These are phyloP conservation scores for Rhynchosporium graminicola DNA, from an alignment of 2,329 filamentous ascomycete genomes.

Conservation along the genomic window DNA sequence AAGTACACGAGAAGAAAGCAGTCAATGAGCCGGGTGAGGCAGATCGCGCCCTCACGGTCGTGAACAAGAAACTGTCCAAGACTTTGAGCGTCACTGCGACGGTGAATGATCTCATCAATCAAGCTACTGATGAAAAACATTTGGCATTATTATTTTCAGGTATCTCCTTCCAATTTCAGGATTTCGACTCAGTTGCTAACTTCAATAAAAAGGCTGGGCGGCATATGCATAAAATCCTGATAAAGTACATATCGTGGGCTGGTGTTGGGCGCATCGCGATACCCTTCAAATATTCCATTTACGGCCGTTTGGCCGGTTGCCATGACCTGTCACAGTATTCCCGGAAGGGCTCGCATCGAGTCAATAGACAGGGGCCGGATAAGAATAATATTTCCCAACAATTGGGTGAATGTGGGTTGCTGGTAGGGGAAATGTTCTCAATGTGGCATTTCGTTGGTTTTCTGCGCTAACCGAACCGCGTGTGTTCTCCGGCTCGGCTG, in stretches of 20 bases:
- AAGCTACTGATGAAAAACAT: conserved; percentile 90
- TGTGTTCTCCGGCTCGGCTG: conserved; percentile 10
- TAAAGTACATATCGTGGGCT: background rate
- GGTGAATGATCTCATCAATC: conserved; percentile 95
- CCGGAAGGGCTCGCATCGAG: background rate
- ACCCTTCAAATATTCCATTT: conserved; percentile 3
- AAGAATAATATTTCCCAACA: conserved; percentile 1
- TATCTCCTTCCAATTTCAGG: conserved; percentile 20
- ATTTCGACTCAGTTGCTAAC: conserved; percentile 18
- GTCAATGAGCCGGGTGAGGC: conserved; percentile 72
- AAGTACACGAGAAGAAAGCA: conserved; percentile 39
- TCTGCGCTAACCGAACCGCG: conserved; percentile 9
- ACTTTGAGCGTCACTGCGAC: conserved; percentile 91
- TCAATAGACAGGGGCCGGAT: conserved; percentile 6
- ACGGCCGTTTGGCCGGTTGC: background rate
- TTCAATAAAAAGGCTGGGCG: conserved; percentile 47
- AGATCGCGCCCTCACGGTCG: conserved; percentile 86
- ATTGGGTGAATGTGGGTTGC: background rate
- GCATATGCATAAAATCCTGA: conserved; percentile 46
- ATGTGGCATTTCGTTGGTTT: background rate
- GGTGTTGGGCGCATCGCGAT: conserved; percentile 12
- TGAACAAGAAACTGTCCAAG: conserved; percentile 94
- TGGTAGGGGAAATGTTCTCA: background rate
- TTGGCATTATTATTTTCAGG: conserved; percentile 83
- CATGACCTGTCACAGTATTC: conserved; percentile 10